These are phyloP conservation scores for Entoloma clypeatum DNA, from an alignment of 1,284 basidiomycete genomes.

Conservation along the genomic window DNA sequence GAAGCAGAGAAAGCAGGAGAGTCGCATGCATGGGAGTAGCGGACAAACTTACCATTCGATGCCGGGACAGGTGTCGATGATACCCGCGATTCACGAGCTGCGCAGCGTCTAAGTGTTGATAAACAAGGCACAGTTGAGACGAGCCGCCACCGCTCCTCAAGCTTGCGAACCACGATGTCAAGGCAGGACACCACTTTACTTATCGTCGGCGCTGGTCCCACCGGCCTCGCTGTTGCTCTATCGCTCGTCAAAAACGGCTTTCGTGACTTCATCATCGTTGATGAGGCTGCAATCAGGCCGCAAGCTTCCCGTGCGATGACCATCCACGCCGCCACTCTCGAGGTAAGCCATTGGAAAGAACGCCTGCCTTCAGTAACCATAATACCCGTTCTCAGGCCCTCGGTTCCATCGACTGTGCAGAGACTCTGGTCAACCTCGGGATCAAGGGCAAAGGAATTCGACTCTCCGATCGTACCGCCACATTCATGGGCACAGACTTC, in stretches of 20 bases:
- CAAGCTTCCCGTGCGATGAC: conserved; percentile 39
- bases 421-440: conserved; percentile 38
- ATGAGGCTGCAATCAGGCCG: conserved; percentile 30
- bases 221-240: conserved; percentile 41
- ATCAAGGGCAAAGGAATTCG: conserved; percentile 26
- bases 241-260: conserved; percentile 42
- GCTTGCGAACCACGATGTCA: conserved; percentile 13
- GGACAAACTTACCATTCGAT: no score
- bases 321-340: conserved; percentile 45
- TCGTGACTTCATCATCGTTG: conserved; percentile 45
- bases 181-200: conserved; percentile 31
- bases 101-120: no score
- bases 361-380: not conserved
- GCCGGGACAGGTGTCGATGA: no score
- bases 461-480: conserved; percentile 30
- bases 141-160: not conserved
- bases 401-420: conserved; percentile 42
- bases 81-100: no score
- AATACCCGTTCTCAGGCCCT: conserved; percentile 34
- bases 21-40: no score
- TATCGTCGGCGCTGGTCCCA: conserved; percentile 47
- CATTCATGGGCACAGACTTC: conserved; percentile 33
- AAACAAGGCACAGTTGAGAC: no score
- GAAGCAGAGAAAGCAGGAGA: no score
- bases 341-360: conserved; percentile 15